Conservation (phyloP, 2,329 filamentous ascomycete species). For the Keithomyces neogunnii region DNA sequence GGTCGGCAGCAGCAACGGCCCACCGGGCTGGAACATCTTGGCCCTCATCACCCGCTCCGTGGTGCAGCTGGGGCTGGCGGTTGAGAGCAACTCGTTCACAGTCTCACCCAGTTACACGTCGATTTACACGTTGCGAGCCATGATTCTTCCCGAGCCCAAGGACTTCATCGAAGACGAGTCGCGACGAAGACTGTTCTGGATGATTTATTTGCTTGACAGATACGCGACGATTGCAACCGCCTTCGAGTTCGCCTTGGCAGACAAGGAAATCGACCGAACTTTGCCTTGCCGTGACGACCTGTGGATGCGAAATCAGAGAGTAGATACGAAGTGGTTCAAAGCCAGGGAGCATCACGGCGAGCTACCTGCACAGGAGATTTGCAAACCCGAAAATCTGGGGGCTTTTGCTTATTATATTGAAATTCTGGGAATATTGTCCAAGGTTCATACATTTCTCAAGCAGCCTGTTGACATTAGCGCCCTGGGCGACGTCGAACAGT, state of each 20-base stretch:
- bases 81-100: slow-evolving; percentile 71
- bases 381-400: slow-evolving; percentile 72
- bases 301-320: slow-evolving; percentile 73
- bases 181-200: slow-evolving; percentile 80
- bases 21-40: slow-evolving; percentile 86
- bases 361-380: slow-evolving; percentile 51
- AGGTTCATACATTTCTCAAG: slow-evolving; percentile 83
- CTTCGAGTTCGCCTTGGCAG: slow-evolving; percentile 83
- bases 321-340: slow-evolving; percentile 78
- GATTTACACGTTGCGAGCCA: slow-evolving; percentile 81
- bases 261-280: slow-evolving; percentile 81
- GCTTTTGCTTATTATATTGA: slow-evolving; percentile 88
- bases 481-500: slow-evolving; percentile 75
- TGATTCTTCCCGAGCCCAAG: slow-evolving; percentile 72
- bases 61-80: slow-evolving; percentile 77
- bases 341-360: slow-evolving; percentile 35
- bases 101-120: slow-evolving; percentile 73
- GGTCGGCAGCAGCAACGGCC: slow-evolving; percentile 79
- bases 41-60: slow-evolving; percentile 83
- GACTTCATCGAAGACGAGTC: slow-evolving; percentile 89
- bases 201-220: slow-evolving; percentile 82
- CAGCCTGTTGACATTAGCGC: slow-evolving; percentile 83
- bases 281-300: slow-evolving; percentile 82
- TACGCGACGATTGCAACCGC: slow-evolving; percentile 88
- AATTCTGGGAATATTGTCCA: slow-evolving; percentile 76